Evolutionary conservation across 192 early-diverging fungal genomes (phyloP).

Genomic region (Rhizoclosmatium sp.): DNA sequence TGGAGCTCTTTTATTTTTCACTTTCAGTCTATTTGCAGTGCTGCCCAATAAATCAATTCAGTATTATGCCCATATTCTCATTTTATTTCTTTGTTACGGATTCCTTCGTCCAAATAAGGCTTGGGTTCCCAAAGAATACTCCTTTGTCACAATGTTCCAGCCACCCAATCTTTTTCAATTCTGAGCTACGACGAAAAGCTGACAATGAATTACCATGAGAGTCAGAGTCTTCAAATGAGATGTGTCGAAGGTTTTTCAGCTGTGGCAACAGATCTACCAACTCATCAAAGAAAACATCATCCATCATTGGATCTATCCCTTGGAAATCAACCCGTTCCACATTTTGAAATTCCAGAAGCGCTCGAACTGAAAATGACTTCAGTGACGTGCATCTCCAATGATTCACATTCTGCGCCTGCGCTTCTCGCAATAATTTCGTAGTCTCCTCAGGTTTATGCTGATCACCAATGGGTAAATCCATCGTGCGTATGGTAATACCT

Average conservation of each 20-base stretch:
- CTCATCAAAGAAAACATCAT: neutral
- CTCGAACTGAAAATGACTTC: neutral
- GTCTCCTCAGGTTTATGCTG: neutral
- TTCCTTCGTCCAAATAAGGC: neutral
- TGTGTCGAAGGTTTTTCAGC: neutral
- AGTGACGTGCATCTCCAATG: neutral
- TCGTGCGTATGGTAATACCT: neutral
- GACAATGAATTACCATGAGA: neutral
- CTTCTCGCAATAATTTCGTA: neutral
- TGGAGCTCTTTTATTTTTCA: neutral
- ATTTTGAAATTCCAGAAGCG: neutral
- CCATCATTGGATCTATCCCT: neutral
- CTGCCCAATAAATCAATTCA: neutral
- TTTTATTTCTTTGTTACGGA: no score
- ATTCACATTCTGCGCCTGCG: neutral
- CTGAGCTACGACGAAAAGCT: neutral
- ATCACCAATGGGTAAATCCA: neutral
- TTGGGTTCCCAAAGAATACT: neutral
- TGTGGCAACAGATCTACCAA: neutral
- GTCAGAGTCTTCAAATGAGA: neutral
- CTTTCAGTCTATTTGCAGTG: neutral
- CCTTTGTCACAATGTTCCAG: neutral
- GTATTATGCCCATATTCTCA: no score
- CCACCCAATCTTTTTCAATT: neutral
- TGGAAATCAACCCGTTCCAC: neutral